Percentiles rank a stretch among this genome's conserved stretches.
Conservation (phyloP, 371 early-diverging fungal genomes). For the Rhizopus delemar region DNA sequence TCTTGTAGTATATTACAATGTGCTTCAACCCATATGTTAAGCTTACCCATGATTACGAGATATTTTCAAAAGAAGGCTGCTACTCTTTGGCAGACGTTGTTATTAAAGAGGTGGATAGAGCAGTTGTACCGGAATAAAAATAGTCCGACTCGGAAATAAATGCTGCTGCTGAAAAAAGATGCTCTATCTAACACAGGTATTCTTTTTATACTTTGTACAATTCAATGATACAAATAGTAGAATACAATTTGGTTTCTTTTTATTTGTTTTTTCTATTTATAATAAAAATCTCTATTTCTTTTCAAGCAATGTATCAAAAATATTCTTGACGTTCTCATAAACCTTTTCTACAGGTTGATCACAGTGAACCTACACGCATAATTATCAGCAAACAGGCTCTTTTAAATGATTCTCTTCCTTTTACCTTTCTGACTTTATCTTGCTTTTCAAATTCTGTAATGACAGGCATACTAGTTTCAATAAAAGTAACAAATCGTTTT, state of each 20-base stretch:
- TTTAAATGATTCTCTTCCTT: background rate
- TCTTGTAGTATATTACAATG: no score
- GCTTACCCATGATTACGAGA: slow-evolving; percentile 30
- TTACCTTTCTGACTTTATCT: slow-evolving; percentile 77
- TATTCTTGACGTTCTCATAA: slow-evolving; percentile 51
- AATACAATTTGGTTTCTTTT: background rate
- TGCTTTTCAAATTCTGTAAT: slow-evolving; percentile 75
- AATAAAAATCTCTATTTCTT: slow-evolving; percentile 7
- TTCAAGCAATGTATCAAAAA: slow-evolving; percentile 42
- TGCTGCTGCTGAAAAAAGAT: no score
- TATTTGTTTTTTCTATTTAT: background rate
- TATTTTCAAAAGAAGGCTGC: slow-evolving; percentile 23
- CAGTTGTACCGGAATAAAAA: background rate
- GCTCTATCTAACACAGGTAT: no score
- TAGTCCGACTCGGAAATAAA: background rate
- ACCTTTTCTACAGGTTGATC: slow-evolving; percentile 60
- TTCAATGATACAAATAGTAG: background rate
- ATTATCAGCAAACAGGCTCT: slow-evolving; percentile 64
- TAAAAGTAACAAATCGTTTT: slow-evolving; percentile 89
- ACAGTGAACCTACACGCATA: slow-evolving; percentile 52
- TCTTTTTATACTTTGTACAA: no score
- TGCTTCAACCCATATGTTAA: no score
- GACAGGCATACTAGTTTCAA: slow-evolving; percentile 87
- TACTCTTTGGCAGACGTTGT: no score
- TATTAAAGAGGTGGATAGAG: background rate